Conservation (phyloP, 805 yeast genomes). For the Wickerhamomyces canadensis region DNA sequence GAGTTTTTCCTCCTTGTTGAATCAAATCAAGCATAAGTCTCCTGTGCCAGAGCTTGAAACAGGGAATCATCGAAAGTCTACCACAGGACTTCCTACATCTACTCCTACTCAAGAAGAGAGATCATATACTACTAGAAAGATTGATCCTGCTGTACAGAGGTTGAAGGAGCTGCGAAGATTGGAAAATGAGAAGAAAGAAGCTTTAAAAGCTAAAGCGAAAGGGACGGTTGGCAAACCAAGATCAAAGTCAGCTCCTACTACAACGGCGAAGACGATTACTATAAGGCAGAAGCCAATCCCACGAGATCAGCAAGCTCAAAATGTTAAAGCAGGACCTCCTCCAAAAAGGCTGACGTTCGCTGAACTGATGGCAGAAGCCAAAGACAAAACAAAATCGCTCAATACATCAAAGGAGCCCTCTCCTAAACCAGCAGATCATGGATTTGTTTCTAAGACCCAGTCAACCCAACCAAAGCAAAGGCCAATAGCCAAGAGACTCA, state of each 20-base stretch:
- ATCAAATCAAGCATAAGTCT: conserved; percentile 16
- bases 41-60: conserved; percentile 1
- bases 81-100: no score
- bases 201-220: conserved; percentile 28
- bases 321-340: conserved; percentile 13
- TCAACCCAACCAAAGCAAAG: conserved; percentile 3
- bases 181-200: conserved; percentile 40
- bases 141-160: conserved; percentile 68
- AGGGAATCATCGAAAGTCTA: background rate
- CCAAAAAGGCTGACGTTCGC: conserved; percentile 45
- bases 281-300: background rate
- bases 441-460: conserved; percentile 8
- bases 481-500: background rate
- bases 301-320: conserved; percentile 5
- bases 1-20: conserved; percentile 17
- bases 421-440: conserved; percentile 7
- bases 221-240: conserved; percentile 3
- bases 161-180: conserved; percentile 60
- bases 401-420: conserved; percentile 15
- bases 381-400: conserved; percentile 26
- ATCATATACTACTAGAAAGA: conserved; percentile 19
- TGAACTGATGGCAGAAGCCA: conserved; percentile 55
- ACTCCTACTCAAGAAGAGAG: background rate
- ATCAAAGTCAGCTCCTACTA: background rate
- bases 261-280: conserved; percentile 2